phyloP scores from a whole-genome alignment of 768 basidiomycete species.

The Tubosaeta sp. region DNA sequence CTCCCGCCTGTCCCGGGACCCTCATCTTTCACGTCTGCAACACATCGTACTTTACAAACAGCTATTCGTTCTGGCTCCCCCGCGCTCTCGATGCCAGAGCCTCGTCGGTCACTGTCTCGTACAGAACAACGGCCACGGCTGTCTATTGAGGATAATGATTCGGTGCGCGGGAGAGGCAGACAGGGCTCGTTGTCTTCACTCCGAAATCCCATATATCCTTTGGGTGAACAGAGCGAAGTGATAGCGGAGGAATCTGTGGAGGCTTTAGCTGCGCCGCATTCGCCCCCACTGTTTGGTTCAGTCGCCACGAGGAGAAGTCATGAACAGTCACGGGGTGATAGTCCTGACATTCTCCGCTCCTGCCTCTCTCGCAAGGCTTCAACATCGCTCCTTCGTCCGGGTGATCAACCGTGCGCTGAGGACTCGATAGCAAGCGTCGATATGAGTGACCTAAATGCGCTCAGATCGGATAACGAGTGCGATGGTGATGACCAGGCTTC shows the following conservation, averaged over 20 bases:
- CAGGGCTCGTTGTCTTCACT: slow-evolving; percentile 29
- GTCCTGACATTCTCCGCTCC: slow-evolving; percentile 21
- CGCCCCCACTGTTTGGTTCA: slow-evolving; percentile 4
- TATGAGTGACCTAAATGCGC: slow-evolving; percentile 30
- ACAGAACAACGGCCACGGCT: slow-evolving; percentile 13
- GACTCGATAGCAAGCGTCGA: slow-evolving; percentile 29
- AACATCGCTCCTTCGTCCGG: background rate
- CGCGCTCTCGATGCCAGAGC: slow-evolving; percentile 17
- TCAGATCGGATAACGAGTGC: slow-evolving; percentile 26
- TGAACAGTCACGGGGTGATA: slow-evolving; percentile 13
- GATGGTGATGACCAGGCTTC: slow-evolving; percentile 23
- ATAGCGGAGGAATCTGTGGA: slow-evolving; percentile 20
- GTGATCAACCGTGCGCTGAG: slow-evolving; percentile 6
- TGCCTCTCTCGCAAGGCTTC: slow-evolving; percentile 12
- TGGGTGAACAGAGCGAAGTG: slow-evolving; percentile 5
- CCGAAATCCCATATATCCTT: slow-evolving; percentile 18
- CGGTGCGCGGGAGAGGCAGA: slow-evolving; percentile 16
- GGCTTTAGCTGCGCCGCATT: background rate
- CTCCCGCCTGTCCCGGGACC: slow-evolving; percentile 67
- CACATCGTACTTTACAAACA: slow-evolving; percentile 33
- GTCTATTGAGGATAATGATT: slow-evolving; percentile 13
- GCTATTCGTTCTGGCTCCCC: slow-evolving; percentile 19
- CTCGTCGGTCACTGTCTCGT: slow-evolving; percentile 16
- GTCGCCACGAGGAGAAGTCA: slow-evolving; percentile 6
- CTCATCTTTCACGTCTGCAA: slow-evolving; percentile 43